These are phyloP conservation scores for Cladophialophora psammophila DNA, from an alignment of 2,329 filamentous ascomycete genomes.

Conservation along the genomic window DNA sequence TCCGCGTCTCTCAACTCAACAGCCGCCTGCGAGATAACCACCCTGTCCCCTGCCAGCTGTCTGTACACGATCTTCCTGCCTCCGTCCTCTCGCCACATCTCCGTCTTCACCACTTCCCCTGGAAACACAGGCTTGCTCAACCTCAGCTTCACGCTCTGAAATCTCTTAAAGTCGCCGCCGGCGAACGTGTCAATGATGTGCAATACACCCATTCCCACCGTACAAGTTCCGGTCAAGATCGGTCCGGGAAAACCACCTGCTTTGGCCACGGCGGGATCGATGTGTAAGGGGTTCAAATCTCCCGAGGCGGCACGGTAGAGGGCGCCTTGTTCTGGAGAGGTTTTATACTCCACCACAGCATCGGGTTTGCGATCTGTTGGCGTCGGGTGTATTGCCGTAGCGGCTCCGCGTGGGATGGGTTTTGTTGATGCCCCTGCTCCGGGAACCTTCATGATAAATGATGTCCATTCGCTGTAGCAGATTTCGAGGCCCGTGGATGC, in stretches of 20 bases:
- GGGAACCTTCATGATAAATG: constrained; percentile 29
- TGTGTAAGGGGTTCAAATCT: constrained; percentile 34
- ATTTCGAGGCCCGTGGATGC: constrained; percentile 14
- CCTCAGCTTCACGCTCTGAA: constrained; percentile 30
- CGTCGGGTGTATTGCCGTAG: constrained; percentile 5
- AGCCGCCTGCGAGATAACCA: constrained; percentile 20
- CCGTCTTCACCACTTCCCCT: constrained; percentile 29
- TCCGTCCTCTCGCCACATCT: constrained; percentile 28
- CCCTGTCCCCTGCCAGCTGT: constrained; percentile 12
- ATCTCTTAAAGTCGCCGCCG: constrained; percentile 17
- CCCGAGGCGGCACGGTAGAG: constrained; percentile 31
- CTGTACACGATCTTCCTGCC: constrained; percentile 6
- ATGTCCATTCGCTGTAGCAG: constrained; percentile 34
- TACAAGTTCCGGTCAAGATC: constrained; percentile 31
- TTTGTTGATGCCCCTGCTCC: constrained; percentile 21
- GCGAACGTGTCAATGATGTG: constrained; percentile 30
- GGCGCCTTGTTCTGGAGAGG: constrained; percentile 26
- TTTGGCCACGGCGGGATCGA: constrained; percentile 25
- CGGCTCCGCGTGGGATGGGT: constrained; percentile 1
- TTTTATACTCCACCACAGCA: constrained; percentile 18
- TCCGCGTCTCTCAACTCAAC: constrained; percentile 2
- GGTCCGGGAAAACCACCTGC: constrained; percentile 28
- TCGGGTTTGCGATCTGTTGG: constrained; percentile 21
- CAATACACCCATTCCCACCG: constrained; percentile 30
- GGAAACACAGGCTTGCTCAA: constrained; percentile 30